Conservation (phyloP, 768 basidiomycete species). For the Termitomyces sp. region DNA sequence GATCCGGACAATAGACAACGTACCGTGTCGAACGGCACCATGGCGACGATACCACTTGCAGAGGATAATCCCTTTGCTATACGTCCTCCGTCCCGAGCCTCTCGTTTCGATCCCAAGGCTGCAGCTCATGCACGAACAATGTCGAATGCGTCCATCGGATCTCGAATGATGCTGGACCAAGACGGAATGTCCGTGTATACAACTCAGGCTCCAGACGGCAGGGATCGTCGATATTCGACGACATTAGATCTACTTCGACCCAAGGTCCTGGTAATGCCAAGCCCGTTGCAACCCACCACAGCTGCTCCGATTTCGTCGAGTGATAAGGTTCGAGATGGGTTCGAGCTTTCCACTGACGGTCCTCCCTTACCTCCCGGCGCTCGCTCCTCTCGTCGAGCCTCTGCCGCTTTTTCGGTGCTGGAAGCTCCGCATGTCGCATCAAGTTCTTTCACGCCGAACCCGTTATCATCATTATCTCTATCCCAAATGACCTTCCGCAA, state of each 20-base stretch:
- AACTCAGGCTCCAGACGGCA: slow-evolving; percentile 29
- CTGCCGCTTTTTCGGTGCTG: slow-evolving; percentile 30
- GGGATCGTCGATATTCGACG: slow-evolving; percentile 64
- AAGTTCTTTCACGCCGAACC: slow-evolving; percentile 76
- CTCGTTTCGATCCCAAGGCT: slow-evolving; percentile 80
- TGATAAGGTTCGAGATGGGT: slow-evolving; percentile 46
- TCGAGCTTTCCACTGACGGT: slow-evolving; percentile 63
- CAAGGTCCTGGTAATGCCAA: slow-evolving; percentile 93
- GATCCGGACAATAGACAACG: slow-evolving; percentile 22
- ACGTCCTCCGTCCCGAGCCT: slow-evolving; percentile 60
- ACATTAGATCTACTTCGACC: slow-evolving; percentile 81
- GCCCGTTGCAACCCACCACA: slow-evolving; percentile 61
- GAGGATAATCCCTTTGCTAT: slow-evolving; percentile 69
- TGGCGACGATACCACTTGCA: slow-evolving; percentile 35
- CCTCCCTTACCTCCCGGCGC: slow-evolving; percentile 78
- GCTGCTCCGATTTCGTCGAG: slow-evolving; percentile 29
- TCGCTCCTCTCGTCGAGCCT: slow-evolving; percentile 49
- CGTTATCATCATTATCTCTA: slow-evolving; percentile 64
- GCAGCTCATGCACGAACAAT: slow-evolving; percentile 51
- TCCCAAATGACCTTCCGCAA: slow-evolving; percentile 88
- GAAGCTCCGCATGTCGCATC: slow-evolving; percentile 43
- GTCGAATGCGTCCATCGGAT: slow-evolving; percentile 66
- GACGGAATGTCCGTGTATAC: slow-evolving; percentile 43
- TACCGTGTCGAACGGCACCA: slow-evolving; percentile 40
- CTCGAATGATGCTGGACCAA: slow-evolving; percentile 57